These are phyloP conservation scores for Dorcoceras hygrometricum DNA, from an alignment of 257 asterid species.

Conservation along the genomic window DNA sequence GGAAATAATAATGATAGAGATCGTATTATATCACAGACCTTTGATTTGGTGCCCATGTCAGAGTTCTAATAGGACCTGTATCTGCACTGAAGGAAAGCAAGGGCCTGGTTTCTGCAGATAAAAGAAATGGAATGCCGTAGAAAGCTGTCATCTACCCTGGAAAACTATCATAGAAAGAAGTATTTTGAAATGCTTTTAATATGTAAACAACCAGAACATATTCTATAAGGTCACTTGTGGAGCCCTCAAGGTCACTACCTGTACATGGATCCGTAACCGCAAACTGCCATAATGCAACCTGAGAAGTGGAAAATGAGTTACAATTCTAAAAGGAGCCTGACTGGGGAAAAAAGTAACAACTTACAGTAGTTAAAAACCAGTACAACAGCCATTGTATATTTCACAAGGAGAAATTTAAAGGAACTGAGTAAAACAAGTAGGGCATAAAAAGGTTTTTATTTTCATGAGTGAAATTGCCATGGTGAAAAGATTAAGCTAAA, in stretches of 20 bases:
- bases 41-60: constrained; percentile 78
- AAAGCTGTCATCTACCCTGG: constrained; percentile 14
- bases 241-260: constrained; percentile 47
- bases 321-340: constrained; percentile 18
- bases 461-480: not conserved
- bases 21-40: constrained; percentile 46
- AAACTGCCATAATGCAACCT: constrained; percentile 97
- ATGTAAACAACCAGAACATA: constrained; percentile 17
- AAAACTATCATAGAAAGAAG: constrained; percentile 14
- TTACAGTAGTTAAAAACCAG: constrained; percentile 8
- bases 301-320: constrained; percentile 26
- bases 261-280: constrained; percentile 47
- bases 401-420: constrained; percentile 15
- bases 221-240: constrained; percentile 17
- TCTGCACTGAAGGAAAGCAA: constrained; percentile 84
- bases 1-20: not conserved
- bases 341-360: constrained; percentile 1
- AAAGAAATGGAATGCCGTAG: constrained; percentile 18
- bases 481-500: constrained; percentile 18
- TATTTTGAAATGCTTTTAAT: constrained; percentile 15
- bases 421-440: constrained; percentile 6
- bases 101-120: constrained; percentile 74
- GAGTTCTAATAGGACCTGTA: constrained; percentile 73
- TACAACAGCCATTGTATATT: not conserved
- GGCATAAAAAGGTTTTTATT: not conserved